Base-by-base conservation (phyloP, 495 filamentous ascomycete genomes). In the Neurospora sublineolata region DNA sequence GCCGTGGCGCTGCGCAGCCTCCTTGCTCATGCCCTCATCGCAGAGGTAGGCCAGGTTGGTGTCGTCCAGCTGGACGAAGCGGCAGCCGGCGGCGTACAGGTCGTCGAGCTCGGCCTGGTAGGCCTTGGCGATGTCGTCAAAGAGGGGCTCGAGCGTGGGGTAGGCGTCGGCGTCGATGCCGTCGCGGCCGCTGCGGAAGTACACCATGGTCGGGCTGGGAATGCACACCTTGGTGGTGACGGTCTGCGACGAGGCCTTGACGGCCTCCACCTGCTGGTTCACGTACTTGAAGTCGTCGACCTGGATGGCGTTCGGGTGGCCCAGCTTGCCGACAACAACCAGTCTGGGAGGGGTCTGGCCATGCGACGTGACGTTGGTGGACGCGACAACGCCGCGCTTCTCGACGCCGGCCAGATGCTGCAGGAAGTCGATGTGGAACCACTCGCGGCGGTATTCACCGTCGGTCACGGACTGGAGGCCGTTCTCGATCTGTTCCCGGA, bases 31-130 rank as follows among this genome's bases (percentile, higher is more conserved):
- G 72, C 84, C 81, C 38, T 86, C 82, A 68, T 89, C 89, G 82
- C 89, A 90, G 74, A 91, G 88, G 77, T 90, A 85, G 4, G 89
- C 88, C 42, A 91, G 82, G 73, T 89, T 87, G 30, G 88, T 89
- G 75, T 90, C 88, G 72, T 91, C 88, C 44, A 89, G 83, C 82
- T 91, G 89, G 39, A 89, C 87, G 70, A 90, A 89, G 60, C 89
- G 82, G 75, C 88, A 82, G 8, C 89, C 89, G 5, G 88, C 88
- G 60, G 83, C 82, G 76, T 91, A 90, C 58, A 91, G 79, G 44
- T 87, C 86, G 69, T 84, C 82, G 41, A 90, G 77, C 79, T 90
- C 88, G 37, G 82, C 83, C 77, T 86, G 87, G 75, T 89, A 91
- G 58, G 85, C 88, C 74, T 82, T 80, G 37, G 87, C 87, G 16